These are phyloP conservation scores for Lactarius hatsudake DNA, from an alignment of 768 basidiomycete species.

Conservation along the genomic window DNA sequence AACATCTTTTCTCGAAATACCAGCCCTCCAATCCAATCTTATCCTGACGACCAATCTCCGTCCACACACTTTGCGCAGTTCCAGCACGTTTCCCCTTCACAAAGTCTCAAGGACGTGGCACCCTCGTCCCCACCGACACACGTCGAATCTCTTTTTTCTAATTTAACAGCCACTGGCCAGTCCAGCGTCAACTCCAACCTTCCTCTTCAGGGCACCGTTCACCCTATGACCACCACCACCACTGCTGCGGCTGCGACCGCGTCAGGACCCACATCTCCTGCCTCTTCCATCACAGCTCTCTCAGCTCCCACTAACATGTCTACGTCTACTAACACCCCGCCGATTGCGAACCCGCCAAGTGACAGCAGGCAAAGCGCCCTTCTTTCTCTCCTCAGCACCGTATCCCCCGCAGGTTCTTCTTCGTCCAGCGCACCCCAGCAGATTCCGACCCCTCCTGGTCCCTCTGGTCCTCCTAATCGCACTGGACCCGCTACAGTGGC, in stretches of 20 bases:
- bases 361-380: constrained; percentile 72
- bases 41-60: constrained; percentile 25
- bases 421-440: constrained; percentile 49
- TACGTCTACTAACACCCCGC: constrained; percentile 38
- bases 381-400: constrained; percentile 62
- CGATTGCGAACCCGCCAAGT: constrained; percentile 25
- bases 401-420: constrained; percentile 39
- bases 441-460: constrained; percentile 67
- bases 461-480: constrained; percentile 49
- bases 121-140: constrained; percentile 52
- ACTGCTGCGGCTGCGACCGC: constrained; percentile 14
- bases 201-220: constrained; percentile 28
- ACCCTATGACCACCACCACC: constrained; percentile 33
- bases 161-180: constrained; percentile 42
- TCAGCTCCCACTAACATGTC: constrained; percentile 42
- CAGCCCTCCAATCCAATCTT: constrained; percentile 25
- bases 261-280: constrained; percentile 45
- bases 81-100: constrained; percentile 35
- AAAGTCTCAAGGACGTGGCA: constrained; percentile 38
- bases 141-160: constrained; percentile 68
- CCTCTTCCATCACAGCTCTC: constrained; percentile 42
- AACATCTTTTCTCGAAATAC: constrained; percentile 29
- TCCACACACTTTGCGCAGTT: constrained; percentile 28
- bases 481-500: constrained; percentile 52
- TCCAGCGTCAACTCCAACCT: constrained; percentile 38